A percentile compares a stretch with the other conserved stretches of the same genome.
Conservation (phyloP, 768 basidiomycete genomes). For the Amanita jacksonii region DNA sequence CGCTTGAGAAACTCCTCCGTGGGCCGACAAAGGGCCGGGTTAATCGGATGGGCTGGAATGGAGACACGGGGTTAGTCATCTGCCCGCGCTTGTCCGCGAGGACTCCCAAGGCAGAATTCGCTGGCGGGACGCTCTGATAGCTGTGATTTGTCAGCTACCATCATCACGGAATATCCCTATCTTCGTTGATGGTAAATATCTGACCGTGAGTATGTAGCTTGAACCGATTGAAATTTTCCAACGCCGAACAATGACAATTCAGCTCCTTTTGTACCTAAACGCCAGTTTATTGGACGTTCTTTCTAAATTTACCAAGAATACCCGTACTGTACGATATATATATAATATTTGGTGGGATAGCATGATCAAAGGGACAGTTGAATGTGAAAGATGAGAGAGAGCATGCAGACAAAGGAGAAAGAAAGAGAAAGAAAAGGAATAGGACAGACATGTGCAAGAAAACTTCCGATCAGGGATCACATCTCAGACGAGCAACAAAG, state of each 20-base stretch:
- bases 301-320: conserved; percentile 7
- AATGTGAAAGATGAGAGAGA: no score
- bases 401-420: neutral
- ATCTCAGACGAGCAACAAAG: neutral
- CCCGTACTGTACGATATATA: conserved; percentile 5
- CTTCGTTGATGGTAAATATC: conserved; percentile 1
- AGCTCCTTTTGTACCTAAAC: no score
- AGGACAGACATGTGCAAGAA: neutral
- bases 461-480: neutral
- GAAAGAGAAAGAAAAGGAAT: neutral
- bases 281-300: neutral
- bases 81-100: no score
- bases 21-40: neutral
- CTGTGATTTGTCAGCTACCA: neutral
- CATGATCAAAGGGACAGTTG: no score
- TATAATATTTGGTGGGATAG: no score
- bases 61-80: no score
- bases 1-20: no score
- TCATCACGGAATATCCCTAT: conserved; percentile 6
- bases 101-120: no score
- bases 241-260: no score
- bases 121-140: no score
- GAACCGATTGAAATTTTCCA: no score
- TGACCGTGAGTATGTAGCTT: neutral
- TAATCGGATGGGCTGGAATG: neutral